Percentiles rank a stretch among this genome's conserved stretches.
These are phyloP conservation scores for Ceratobasidium sp. DNA, from an alignment of 1,284 basidiomycete genomes.

Conservation along the genomic window DNA sequence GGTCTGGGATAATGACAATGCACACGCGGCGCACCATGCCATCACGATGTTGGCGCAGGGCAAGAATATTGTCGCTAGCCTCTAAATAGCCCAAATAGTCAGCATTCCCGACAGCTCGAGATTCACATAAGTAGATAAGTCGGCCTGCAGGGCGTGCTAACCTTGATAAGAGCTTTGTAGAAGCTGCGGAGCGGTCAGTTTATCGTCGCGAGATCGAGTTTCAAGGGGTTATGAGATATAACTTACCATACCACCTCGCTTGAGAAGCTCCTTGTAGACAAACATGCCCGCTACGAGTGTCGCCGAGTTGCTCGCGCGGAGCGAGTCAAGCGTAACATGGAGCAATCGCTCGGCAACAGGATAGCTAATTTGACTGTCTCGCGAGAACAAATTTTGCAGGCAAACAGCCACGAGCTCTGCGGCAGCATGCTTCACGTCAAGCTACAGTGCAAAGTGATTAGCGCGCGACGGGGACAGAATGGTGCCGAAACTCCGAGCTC, in stretches of 20 bases:
- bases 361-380: slow-evolving; percentile 24
- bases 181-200: too few relatives aligned
- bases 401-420: slow-evolving; percentile 35
- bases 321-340: slow-evolving; percentile 24
- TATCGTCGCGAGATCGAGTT: too few relatives aligned
- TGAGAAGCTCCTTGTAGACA: slow-evolving; percentile 30
- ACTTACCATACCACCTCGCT: slow-evolving; percentile 33
- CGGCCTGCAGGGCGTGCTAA: too few relatives aligned
- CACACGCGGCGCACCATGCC: slow-evolving; percentile 29
- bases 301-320: slow-evolving; percentile 22
- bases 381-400: slow-evolving; percentile 32
- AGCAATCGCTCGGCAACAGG: slow-evolving; percentile 27
- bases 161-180: slow-evolving; percentile 38
- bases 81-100: neutral
- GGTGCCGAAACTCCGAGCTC: slow-evolving; percentile 8
- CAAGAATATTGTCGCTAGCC: slow-evolving; percentile 34
- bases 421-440: slow-evolving; percentile 36
- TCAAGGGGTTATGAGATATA: too few relatives aligned
- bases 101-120: neutral
- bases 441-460: slow-evolving; percentile 20
- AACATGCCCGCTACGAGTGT: slow-evolving; percentile 36
- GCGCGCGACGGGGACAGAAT: neutral
- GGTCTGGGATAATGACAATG: slow-evolving; percentile 27
- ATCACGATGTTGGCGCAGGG: slow-evolving; percentile 18
- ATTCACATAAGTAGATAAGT: slow-evolving; percentile 1